Evolutionary conservation across 2,329 filamentous ascomycete species (phyloP), one percentile per base, ranked within the genome.

Genomic region (Myriosclerotinia scirpicola): DNA sequence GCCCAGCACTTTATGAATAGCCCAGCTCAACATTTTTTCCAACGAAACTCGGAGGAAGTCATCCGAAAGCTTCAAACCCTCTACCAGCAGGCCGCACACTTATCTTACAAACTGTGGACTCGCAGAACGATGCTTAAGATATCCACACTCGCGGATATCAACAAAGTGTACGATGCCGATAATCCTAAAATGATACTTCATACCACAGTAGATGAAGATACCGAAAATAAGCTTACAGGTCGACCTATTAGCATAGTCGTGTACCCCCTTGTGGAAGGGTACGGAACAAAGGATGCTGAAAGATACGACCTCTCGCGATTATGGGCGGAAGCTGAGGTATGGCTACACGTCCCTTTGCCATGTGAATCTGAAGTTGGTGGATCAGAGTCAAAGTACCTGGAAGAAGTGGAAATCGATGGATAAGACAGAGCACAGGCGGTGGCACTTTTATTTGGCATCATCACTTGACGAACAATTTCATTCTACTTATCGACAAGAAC

Each of bases 61-160:
- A 20, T 7, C 15, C 9, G 38, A 20, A 7, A 20, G 11, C 26
- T n/a, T 17, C 69, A 59, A 22, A 58, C 67, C 1, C 66, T 71
- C 9, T 72, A 67, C 44, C 20, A 20, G 2, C 11, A 65, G 12
- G 66, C 70, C 1, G 68, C 64, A 14, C 63, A 5, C 5, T 40
- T 67, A 11, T 54, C 69, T 9, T 70, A 68, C n/a, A 59, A 20
- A 5, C 48, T 72, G 1, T 71, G 70, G 70, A 68, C 68, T 17
- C 50, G 69, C 34, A 55, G 68, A 50, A 65, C 48, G 5, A 4
- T 12, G 14, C 61, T 71, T 22, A 64, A 52, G 44, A 63, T 65
- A 48, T 36, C n/a, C 2, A 70, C 67, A 26, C 62, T 67, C 26
- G 22, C 55, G 3, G 55, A 69, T 6, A 17, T 70, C 9, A 30